Base-by-base conservation (phyloP, 208 protist species). In the Porcisia deanei region DNA sequence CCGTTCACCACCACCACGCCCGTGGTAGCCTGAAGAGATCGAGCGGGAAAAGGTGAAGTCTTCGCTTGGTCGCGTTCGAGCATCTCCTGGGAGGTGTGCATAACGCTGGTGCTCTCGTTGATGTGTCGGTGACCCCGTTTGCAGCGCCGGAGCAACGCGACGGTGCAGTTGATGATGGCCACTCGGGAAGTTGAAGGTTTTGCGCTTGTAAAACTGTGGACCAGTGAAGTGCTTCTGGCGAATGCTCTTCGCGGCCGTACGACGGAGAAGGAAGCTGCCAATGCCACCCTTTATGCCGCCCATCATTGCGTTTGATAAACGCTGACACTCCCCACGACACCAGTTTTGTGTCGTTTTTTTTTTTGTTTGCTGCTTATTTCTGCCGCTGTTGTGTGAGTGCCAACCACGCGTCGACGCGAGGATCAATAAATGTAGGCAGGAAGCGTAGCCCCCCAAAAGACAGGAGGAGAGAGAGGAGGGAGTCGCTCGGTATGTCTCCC, bases 121-220 rank as follows among this genome's bases (percentile, higher is more conserved):
- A 45, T 94, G 89, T 18, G 89, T 92, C 49, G 87, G 87, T 22
- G 86, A 91, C 45, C 61, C 85, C 0, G 43, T 82, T 30, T 86
- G 81, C 70, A 88, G 64, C 18, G 74, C 82, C 39, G 85, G 85
- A 25, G 85, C 81, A 37, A 93, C 88, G 57, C 90, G 89, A 22
- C 81, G 87, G 73, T 94, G 87, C 61, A 96, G 81, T 49, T 87
- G 92, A 64, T 96, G 92, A 47, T 83, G 34, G 9, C 87, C 88
- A n/a, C 81, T 83, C 1, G 83, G 86, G 61, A 94, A 90, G 34
- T 82, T 72, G 49, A 96, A 96, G 37, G 79, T 83, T 60, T 96
- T 96, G 30, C 92, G 84, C 59, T 92, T 94, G 78, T 92, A 76
- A 75, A 85, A 93, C 76, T 94, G 89, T 49, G 92, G 92, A 0